phyloP scores from a whole-genome alignment of 257 asterid species.

The Linaria vulgaris region DNA sequence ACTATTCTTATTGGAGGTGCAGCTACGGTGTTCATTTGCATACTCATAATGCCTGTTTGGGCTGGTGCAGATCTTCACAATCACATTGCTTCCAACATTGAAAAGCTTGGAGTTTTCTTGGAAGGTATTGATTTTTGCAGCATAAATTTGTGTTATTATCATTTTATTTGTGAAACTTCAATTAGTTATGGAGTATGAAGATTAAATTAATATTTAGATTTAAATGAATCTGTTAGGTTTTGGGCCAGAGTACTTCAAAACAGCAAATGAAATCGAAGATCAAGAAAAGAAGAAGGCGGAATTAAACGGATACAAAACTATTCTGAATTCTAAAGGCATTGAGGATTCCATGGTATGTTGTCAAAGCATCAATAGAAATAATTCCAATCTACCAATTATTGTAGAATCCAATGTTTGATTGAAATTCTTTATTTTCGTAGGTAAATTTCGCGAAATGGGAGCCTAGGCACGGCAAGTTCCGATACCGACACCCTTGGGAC shows the following conservation, averaged over 20 bases:
- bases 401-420: neutral
- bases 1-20: slow-evolving; percentile 29
- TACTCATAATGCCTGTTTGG: slow-evolving; percentile 26
- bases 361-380: neutral
- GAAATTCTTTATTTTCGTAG: slow-evolving; percentile 10
- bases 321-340: slow-evolving; percentile 23
- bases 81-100: slow-evolving; percentile 29
- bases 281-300: slow-evolving; percentile 15
- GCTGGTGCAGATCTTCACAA: slow-evolving; percentile 34
- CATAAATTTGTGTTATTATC: too few relatives aligned
- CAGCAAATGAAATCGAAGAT: neutral
- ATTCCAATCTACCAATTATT: too few relatives aligned
- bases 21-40: slow-evolving; percentile 16
- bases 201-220: neutral
- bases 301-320: slow-evolving; percentile 17
- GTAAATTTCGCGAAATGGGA: slow-evolving; percentile 34
- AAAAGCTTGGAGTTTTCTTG: slow-evolving; percentile 29
- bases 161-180: neutral
- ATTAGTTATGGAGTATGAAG: neutral
- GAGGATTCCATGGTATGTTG: slow-evolving; percentile 29
- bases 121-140: slow-evolving; percentile 20
- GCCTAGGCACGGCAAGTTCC: slow-evolving; percentile 32
- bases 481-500: slow-evolving; percentile 39
- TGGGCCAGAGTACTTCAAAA: slow-evolving; percentile 23
- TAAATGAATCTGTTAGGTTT: slow-evolving; percentile 21